Evolutionary conservation across 768 basidiomycete genomes (phyloP).

Genomic region (Phylloporus scabripes): DNA sequence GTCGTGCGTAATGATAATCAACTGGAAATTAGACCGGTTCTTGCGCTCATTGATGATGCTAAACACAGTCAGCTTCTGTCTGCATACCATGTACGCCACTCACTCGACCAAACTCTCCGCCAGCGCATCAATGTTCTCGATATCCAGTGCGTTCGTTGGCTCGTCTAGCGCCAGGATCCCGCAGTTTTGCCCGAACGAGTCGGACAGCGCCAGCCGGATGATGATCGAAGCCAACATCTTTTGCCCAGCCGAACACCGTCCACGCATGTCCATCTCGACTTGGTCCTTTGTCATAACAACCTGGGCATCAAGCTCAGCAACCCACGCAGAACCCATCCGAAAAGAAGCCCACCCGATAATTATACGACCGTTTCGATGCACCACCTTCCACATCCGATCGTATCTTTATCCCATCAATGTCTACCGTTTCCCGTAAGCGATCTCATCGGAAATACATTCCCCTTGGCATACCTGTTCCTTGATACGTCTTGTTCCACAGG

Average conservation of each 20-base stretch:
- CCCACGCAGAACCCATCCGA: constrained; percentile 3
- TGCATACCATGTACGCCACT: constrained; percentile 27
- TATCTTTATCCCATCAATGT: constrained; percentile 97
- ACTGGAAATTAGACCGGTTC: constrained; percentile 87
- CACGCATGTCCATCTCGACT: constrained; percentile 99
- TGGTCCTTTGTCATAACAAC: constrained; percentile 99
- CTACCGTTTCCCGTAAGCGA: constrained; percentile 38
- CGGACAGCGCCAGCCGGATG: constrained; percentile 93
- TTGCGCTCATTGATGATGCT: constrained; percentile 95
- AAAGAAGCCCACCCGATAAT: constrained; percentile 71
- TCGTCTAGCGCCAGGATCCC: constrained; percentile 97
- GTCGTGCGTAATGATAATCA: constrained; percentile 96
- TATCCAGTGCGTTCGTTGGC: constrained; percentile 95
- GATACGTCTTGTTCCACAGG: constrained; percentile 98
- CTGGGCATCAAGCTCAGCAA: constrained; percentile 36
- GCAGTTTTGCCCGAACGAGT: constrained; percentile 96
- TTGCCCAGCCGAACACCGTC: constrained; percentile 96
- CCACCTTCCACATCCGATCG: constrained; percentile 90
- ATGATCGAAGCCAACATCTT: constrained; percentile 99
- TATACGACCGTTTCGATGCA: constrained; percentile 89
- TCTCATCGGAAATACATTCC: background rate
- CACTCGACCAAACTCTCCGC: constrained; percentile 90
- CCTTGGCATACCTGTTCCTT: constrained; percentile 75
- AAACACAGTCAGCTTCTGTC: background rate
- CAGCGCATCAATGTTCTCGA: constrained; percentile 92